A percentile compares a stretch with the other conserved stretches of the same genome.
Conservation (phyloP, 257 asterid genomes). For the Gentiana straminea region DNA sequence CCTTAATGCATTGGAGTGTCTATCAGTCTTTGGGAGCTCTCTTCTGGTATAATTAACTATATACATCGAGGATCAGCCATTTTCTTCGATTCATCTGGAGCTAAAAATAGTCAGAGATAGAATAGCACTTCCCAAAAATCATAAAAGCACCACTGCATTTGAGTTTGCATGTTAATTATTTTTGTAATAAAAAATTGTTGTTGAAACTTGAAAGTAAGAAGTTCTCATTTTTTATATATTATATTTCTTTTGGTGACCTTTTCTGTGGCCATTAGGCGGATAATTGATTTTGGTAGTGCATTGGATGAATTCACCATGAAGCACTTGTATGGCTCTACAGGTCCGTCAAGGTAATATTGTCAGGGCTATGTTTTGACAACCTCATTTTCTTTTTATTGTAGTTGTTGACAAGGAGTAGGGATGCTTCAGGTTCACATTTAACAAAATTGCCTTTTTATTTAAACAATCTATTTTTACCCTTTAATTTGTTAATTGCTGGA, state of each 20-base stretch:
- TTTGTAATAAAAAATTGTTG: too few relatives aligned
- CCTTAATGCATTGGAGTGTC: too few relatives aligned
- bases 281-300: constrained; percentile 96
- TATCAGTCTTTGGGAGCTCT: too few relatives aligned
- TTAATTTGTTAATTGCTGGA: background rate
- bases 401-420: background rate
- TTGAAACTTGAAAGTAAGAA: too few relatives aligned
- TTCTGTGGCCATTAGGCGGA: constrained; percentile 52
- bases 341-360: constrained; percentile 82
- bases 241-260: constrained; percentile 4
- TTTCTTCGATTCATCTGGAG: too few relatives aligned
- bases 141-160: too few relatives aligned
- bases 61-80: too few relatives aligned
- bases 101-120: too few relatives aligned
- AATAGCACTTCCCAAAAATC: too few relatives aligned
- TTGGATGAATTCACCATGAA: constrained; percentile 83
- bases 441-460: background rate
- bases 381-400: background rate
- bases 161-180: too few relatives aligned
- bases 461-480: background rate
- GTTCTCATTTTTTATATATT: background rate
- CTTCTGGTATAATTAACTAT: too few relatives aligned
- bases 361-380: constrained; percentile 9
- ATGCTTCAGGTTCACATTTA: background rate
- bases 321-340: constrained; percentile 74